Conservation (phyloP, 2,329 filamentous ascomycete species). For the Alternaria consortialis region DNA sequence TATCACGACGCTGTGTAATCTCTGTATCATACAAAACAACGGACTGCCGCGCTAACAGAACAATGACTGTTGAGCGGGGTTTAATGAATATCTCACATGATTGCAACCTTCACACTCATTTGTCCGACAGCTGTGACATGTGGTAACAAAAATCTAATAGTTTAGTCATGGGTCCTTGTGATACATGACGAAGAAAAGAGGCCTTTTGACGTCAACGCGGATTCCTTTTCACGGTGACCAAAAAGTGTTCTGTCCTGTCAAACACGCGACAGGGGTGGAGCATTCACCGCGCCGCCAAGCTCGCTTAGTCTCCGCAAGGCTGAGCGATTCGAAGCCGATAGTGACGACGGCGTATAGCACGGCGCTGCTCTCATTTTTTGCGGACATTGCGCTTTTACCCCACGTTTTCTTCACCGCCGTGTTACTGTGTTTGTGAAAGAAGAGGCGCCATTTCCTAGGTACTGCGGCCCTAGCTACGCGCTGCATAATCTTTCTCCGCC, state of each 20-base stretch:
- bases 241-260: neutral
- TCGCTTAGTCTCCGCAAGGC: slow-evolving; percentile 33
- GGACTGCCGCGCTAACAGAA: neutral
- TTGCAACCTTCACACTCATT: neutral
- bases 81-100: neutral
- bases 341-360: slow-evolving; percentile 32
- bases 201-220: too few species aligned
- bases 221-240: neutral
- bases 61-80: neutral
- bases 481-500: slow-evolving; percentile 16
- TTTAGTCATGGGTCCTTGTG: too few species aligned
- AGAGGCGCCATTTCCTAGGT: slow-evolving; percentile 10
- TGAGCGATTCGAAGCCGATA: slow-evolving; percentile 20
- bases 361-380: slow-evolving; percentile 33
- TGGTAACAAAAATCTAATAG: neutral
- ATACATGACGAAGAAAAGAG: too few species aligned
- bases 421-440: slow-evolving; percentile 10
- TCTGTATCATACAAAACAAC: neutral
- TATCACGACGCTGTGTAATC: neutral
- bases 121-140: neutral
- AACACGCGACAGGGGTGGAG: slow-evolving; percentile 5
- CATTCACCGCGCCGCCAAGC: slow-evolving; percentile 20
- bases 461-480: slow-evolving; percentile 30
- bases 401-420: slow-evolving; percentile 25
- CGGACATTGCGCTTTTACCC: slow-evolving; percentile 32